Base-by-base conservation (phyloP, 192 early-diverging fungal species). In the Entomortierella chlamydospora region DNA sequence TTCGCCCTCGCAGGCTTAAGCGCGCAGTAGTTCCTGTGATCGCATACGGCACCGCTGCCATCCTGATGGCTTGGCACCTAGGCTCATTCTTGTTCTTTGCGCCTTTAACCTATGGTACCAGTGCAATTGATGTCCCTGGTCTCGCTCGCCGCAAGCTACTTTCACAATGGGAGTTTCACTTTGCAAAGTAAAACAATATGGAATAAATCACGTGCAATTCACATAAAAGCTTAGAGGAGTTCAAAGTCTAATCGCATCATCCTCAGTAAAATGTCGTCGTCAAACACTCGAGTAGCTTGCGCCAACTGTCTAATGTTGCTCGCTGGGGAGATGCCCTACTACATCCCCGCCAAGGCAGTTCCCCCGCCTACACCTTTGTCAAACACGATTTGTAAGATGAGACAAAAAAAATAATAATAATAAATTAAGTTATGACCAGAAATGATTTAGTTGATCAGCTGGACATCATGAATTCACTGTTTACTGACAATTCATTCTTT, bases 161-260 rank as follows among this genome's bases (percentile, higher is more conserved):
- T 25, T 41, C 79, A 29, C 84, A 77, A n/a, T 99, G 96, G 92
- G 96, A 99, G 67, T 86, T 98, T 20, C 98, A 99, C 76, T 91
- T 83, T 68, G 74, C 79, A 58, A 85, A 85, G 69, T 77, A 78
- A 45, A 68, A 22, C 2, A 30, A 4, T 20, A 9, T 41, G 6
- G 13, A 41, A 41, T 41, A 41, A 41, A 41, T 9, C 13, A 6
- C 6, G 7, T 9, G 13, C 6, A 41, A 9, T 41, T 41, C 6
- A 20, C 31, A 57, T 4, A 39, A 31, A 18, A 20, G 22, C 5
- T 18, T 25, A 49, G 20, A 11, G 34, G 34, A 37, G 34, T 37
- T 37, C 34, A 37, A 10, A 37, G 34, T n/a, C n/a, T n/a, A n/a
- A n/a, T n/a, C n/a, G n/a, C n/a, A n/a, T 41, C 37, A n/a, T 41